Evolutionary conservation across 2,329 filamentous ascomycete species (phyloP), one percentile per base, ranked within the genome.

Genomic region (Drechslerella dactyloides): DNA sequence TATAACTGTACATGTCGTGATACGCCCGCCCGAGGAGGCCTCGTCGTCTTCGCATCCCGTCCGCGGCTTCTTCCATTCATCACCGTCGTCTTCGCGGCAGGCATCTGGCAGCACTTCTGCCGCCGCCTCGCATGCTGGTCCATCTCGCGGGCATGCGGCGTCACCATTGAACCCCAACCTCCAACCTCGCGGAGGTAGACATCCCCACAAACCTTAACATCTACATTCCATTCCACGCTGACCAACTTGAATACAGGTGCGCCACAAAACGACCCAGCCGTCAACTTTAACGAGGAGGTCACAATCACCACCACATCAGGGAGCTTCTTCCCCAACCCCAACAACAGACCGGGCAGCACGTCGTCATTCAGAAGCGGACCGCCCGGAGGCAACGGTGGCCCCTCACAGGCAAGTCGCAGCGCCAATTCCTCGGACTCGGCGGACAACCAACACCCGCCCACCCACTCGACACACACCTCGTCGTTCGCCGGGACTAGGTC

Each of bases 231-330:
- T n/a, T n/a, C n/a, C n/a, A 33, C 8, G 27, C 27, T 33, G 27
- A 33, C 27, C 3, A 4, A 33, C 44, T 17, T 8, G 5, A 44
- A 33, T 24, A 21, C 37, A 57, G 65, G 33, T n/a, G 1, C 35
- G 19, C 66, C 42, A 6, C 42, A n/a, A 11, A 50, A 19, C 57
- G 13, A 52, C 15, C 66, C 48, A 15, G 42, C 54, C 2, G 40
- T 70, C 27, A 59, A 33, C 30, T 59, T 40, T n/a, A 70, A 59
- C 13, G 21, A 59, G 27, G 58, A 64, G 19, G 59, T 70, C 19
- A 64, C 59, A 13, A 60, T 64, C 19, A 70, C 65, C 4, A 55
- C 65, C 2, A 55, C 66, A 17, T 58, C 58, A 1, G 48, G 65
- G 1, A 46, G 55, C 17, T 40, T 70, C 19, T 21, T 64, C 21